phyloP scores from a whole-genome alignment of 257 asterid genomes.

The Nicotiana benthamiana region DNA sequence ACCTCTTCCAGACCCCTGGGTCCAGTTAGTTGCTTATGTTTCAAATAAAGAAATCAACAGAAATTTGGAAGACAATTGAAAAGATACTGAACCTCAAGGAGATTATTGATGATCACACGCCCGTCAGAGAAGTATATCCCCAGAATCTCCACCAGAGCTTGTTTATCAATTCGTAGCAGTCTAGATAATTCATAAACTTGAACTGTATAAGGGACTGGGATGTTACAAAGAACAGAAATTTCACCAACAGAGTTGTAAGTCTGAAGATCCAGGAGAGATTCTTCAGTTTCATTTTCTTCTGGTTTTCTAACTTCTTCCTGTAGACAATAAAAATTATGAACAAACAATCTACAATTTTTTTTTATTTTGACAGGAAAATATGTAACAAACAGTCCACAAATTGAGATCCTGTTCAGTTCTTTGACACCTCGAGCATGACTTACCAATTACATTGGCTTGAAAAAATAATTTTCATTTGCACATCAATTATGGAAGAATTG shows the following conservation, averaged over 20 bases:
- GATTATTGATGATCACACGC: conserved; percentile 39
- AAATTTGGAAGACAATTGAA: background rate
- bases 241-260: conserved; percentile 42
- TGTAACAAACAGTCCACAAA: background rate
- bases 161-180: conserved; percentile 50
- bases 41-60: background rate
- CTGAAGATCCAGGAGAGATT: conserved; percentile 20
- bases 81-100: conserved; percentile 35
- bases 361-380: background rate
- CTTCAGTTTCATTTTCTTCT: conserved; percentile 31
- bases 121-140: conserved; percentile 50
- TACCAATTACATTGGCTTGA: background rate
- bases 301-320: conserved; percentile 45
- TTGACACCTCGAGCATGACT: background rate
- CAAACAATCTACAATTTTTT: background rate
- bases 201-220: conserved; percentile 40
- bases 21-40: background rate
- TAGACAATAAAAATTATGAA: background rate
- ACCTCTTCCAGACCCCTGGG: background rate
- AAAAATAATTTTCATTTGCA: background rate
- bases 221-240: conserved; percentile 45
- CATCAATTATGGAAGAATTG: too few species aligned
- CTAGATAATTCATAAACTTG: conserved; percentile 43
- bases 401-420: background rate
- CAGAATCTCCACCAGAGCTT: conserved; percentile 26